Evolutionary conservation across 2,329 filamentous ascomycete species (phyloP).

Genomic region (Macrophomina pseudophaseolina): DNA sequence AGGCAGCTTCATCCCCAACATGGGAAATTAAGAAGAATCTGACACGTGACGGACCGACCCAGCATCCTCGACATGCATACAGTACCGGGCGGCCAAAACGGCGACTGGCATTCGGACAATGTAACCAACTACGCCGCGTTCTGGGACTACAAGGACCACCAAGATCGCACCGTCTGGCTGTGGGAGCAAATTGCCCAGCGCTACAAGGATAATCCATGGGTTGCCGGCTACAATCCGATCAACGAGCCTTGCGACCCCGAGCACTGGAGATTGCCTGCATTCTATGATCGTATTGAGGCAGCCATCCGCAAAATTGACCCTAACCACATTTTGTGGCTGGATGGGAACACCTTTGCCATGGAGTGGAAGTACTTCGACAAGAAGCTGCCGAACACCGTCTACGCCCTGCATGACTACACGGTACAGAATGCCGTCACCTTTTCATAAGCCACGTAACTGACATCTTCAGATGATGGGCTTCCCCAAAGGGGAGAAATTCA

Average conservation of each 20-base stretch:
- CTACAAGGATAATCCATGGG: slow-evolving; percentile 46
- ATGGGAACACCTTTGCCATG: slow-evolving; percentile 44
- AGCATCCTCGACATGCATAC: slow-evolving; percentile 47
- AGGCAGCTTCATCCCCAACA: too few species aligned
- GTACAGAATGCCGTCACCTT: not conserved
- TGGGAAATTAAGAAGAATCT: too few species aligned
- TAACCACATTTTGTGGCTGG: slow-evolving; percentile 53
- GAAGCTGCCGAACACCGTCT: slow-evolving; percentile 51
- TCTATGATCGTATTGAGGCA: slow-evolving; percentile 54
- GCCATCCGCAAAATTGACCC: slow-evolving; percentile 54
- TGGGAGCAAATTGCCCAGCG: slow-evolving; percentile 54
- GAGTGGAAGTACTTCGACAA: slow-evolving; percentile 51
- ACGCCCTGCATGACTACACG: slow-evolving; percentile 61
- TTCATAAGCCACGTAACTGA: not conserved
- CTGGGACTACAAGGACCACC: slow-evolving; percentile 58
- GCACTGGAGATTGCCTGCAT: slow-evolving; percentile 52
- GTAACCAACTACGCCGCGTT: slow-evolving; percentile 53
- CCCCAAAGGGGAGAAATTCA: slow-evolving; percentile 49
- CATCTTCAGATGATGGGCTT: slow-evolving; percentile 53
- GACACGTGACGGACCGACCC: too few species aligned
- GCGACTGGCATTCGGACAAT: slow-evolving; percentile 21
- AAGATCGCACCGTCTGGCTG: slow-evolving; percentile 56
- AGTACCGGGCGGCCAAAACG: slow-evolving; percentile 5
- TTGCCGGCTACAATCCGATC: slow-evolving; percentile 58
- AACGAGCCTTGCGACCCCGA: slow-evolving; percentile 58